Base-by-base conservation (phyloP, 2,329 filamentous ascomycete species). In the Gyromitra esculenta region DNA sequence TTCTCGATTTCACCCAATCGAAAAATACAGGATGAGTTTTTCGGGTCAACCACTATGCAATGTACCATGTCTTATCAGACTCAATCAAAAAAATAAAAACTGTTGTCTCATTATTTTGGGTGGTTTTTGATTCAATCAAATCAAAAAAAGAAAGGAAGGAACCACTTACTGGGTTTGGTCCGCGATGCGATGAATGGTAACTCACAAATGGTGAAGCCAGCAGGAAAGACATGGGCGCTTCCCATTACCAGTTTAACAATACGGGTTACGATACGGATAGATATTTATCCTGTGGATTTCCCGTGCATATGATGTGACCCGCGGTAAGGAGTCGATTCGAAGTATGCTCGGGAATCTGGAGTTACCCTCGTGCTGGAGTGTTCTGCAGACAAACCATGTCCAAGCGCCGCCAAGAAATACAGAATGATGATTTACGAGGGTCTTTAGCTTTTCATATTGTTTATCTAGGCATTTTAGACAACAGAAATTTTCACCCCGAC, bases 301-400 rank as follows among this genome's bases (percentile, higher is more conserved):
- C 52, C 54, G 48, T 56, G 65, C 64, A 67, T 67, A 67, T 35
- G 35, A 56, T 45, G 52, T 31, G 39, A 41, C 37, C 54, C 54
- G 41, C n/a, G 52, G 65, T 59, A 68, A 57, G n/a, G 18, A 67
- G 25, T 43, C 35, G 39, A 43, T 64, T 45, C 8, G n/a, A n/a
- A 54, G n/a, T n/a, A 35, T 54, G 11, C 37, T 45, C 39, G 18
- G 21, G 25, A 64, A 52, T 45, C 48, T 54, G 39, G 43, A 56
- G 21, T 21, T 50, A 69, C n/a, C 25, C 41, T 64, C n/a, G 13
- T 50, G n/a, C 31, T 45, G 9, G 13, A 43, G 41, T 15, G 41
- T 43, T 31, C 25, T 45, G 52, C 18, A 31, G 18, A n/a, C 18
- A 63, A 54, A 13, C n/a, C 15, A 48, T 45, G 41, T 62, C 37